Percentiles rank a stretch among this genome's conserved stretches.
Evolutionary conservation across 306 rosid genomes (phyloP).

Genomic region (Pueraria montana): DNA sequence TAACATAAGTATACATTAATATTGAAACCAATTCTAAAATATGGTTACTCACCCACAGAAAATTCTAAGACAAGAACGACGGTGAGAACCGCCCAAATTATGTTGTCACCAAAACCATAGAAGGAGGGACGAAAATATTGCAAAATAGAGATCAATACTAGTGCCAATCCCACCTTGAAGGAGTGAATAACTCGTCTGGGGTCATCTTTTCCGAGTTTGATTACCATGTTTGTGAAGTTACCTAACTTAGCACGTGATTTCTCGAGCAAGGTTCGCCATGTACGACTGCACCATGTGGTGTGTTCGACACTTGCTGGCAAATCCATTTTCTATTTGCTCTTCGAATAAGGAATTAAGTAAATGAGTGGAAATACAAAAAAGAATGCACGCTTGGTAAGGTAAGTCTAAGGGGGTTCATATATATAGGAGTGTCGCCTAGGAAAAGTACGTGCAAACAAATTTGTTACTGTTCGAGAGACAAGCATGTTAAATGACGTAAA

Average conservation of each 20-base stretch:
- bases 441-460: neutral
- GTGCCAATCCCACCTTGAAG: slow-evolving; percentile 71
- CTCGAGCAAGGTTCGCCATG: slow-evolving; percentile 27
- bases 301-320: slow-evolving; percentile 25
- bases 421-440: neutral
- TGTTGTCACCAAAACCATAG: slow-evolving; percentile 67
- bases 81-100: slow-evolving; percentile 81
- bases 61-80: slow-evolving; percentile 78
- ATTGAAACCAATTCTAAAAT: neutral
- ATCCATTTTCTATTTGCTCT: slow-evolving; percentile 36
- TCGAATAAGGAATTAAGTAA: neutral
- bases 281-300: slow-evolving; percentile 11
- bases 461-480: neutral
- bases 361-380: neutral
- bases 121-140: slow-evolving; percentile 67
- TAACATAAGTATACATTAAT: neutral
- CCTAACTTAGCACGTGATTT: slow-evolving; percentile 45
- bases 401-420: neutral
- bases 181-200: slow-evolving; percentile 79
- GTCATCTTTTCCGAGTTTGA: slow-evolving; percentile 65
- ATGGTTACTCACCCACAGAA: slow-evolving; percentile 67
- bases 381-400: slow-evolving; percentile 1
- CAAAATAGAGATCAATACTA: slow-evolving; percentile 64
- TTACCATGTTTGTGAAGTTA: slow-evolving; percentile 37
- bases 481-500: neutral